These are phyloP conservation scores for Emmonsiellopsis sp. DNA, from an alignment of 2,329 filamentous ascomycete species.

Conservation along the genomic window DNA sequence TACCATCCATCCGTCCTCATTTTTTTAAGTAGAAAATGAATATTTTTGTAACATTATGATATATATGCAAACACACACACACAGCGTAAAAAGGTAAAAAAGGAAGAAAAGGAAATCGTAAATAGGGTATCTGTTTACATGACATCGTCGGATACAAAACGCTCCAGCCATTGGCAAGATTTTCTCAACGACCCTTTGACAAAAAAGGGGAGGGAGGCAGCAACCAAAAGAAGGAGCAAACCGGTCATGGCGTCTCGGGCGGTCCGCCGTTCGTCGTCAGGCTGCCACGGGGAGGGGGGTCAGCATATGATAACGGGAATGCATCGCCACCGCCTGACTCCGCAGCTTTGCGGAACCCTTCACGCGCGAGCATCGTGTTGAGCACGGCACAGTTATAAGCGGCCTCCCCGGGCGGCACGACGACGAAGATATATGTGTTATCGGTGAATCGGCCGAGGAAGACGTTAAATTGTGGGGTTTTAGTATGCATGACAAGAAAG, in stretches of 20 bases:
- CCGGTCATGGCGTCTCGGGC: neutral
- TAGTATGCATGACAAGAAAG: slow-evolving; percentile 39
- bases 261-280: neutral
- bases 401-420: slow-evolving; percentile 82
- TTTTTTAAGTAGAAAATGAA: too few species aligned
- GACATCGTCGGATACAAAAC: neutral
- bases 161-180: neutral
- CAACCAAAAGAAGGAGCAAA: too few species aligned
- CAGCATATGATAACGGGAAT: slow-evolving; percentile 29
- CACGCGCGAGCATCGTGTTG: slow-evolving; percentile 78
- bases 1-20: too few species aligned
- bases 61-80: neutral
- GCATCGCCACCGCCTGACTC: slow-evolving; percentile 34
- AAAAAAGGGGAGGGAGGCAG: neutral
- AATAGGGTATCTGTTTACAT: slow-evolving; percentile 2
- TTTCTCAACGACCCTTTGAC: neutral
- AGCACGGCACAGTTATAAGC: slow-evolving; percentile 83
- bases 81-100: neutral
- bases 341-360: slow-evolving; percentile 63
- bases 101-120: neutral
- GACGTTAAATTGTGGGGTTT: slow-evolving; percentile 65
- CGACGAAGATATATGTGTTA: slow-evolving; percentile 91
- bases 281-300: slow-evolving; percentile 8
- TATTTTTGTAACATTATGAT: too few species aligned
- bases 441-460: slow-evolving; percentile 94